Percentiles rank a stretch among this genome's conserved stretches.
Conservation (phyloP, 805 yeast genomes). For the Metschnikowia reukaufii region DNA sequence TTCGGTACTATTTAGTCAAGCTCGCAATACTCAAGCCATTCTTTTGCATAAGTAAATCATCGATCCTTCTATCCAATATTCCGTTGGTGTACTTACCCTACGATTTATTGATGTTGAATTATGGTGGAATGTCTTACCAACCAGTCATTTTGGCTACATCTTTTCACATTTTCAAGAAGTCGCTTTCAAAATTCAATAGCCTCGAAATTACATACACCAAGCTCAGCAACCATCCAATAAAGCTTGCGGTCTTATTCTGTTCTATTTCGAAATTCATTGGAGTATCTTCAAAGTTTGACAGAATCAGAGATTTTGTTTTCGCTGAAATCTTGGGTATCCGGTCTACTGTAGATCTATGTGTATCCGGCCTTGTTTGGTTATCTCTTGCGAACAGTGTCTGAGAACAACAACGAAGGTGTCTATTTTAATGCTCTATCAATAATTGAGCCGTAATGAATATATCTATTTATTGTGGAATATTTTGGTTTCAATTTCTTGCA, state of each 20-base stretch:
- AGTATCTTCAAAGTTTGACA: slow-evolving; percentile 40
- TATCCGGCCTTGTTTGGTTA: slow-evolving; percentile 47
- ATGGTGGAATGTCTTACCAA: slow-evolving; percentile 97
- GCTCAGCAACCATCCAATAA: slow-evolving; percentile 33
- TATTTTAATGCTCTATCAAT: too few relatives aligned
- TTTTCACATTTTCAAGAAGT: slow-evolving; percentile 84
- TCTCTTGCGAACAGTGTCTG: slow-evolving; percentile 49
- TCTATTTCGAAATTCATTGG: slow-evolving; percentile 40
- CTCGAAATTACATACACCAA: slow-evolving; percentile 34
- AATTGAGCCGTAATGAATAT: too few relatives aligned
- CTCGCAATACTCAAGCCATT: slow-evolving; percentile 67
- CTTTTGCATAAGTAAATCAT: slow-evolving; percentile 71
- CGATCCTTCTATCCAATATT: slow-evolving; percentile 67
- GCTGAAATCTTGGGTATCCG: slow-evolving; percentile 64
- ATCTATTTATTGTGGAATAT: too few relatives aligned
- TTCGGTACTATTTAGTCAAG: slow-evolving; percentile 42
- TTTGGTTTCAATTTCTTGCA: too few relatives aligned
- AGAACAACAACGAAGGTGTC: too few relatives aligned
- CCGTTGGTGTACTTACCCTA: slow-evolving; percentile 85
- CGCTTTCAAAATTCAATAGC: slow-evolving; percentile 23
- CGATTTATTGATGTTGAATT: slow-evolving; percentile 82
- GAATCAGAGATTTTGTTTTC: slow-evolving; percentile 58
- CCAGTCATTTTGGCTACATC: slow-evolving; percentile 93
- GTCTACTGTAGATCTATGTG: slow-evolving; percentile 37
- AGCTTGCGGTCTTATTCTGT: slow-evolving; percentile 27